Evolutionary conservation across 139 green algal genomes (phyloP).

Genomic region (Closterium sp.): DNA sequence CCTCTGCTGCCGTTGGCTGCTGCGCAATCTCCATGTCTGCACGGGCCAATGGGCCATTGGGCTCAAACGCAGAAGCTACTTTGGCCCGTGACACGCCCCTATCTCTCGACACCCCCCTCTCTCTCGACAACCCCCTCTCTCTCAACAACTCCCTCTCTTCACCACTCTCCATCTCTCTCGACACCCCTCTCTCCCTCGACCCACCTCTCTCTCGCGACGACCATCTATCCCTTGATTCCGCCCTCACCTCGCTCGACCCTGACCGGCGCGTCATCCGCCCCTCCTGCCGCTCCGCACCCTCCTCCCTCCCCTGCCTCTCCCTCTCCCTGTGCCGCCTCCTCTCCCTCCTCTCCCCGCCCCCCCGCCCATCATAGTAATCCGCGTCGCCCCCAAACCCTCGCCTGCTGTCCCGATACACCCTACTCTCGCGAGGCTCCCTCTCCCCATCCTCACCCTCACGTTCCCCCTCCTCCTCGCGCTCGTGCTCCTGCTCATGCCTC

Average conservation of each 20-base stretch:
- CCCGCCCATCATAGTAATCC: background rate
- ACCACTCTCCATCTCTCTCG: background rate
- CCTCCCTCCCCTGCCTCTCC: background rate
- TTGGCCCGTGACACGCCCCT: background rate
- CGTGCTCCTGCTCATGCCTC: background rate
- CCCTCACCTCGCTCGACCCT: background rate
- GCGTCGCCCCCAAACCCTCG: background rate
- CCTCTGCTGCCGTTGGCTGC: background rate
- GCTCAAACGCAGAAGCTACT: background rate
- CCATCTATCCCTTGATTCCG: background rate
- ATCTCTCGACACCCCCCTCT: background rate
- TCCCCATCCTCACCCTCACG: background rate
- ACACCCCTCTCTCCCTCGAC: too few species aligned
- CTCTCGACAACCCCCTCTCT: too few species aligned
- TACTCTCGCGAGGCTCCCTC: background rate
- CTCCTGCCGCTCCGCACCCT: background rate
- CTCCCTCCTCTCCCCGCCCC: background rate
- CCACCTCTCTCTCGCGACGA: background rate
- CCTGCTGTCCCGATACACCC: background rate
- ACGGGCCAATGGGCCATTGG: background rate
- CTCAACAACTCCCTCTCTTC: background rate
- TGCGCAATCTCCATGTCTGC: background rate
- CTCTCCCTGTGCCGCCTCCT: conserved; percentile 10
- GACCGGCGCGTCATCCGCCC: background rate
- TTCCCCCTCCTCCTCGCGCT: background rate